Conservation (phyloP, 2,329 filamentous ascomycete genomes). For the Neofusicoccum cordaticola region DNA sequence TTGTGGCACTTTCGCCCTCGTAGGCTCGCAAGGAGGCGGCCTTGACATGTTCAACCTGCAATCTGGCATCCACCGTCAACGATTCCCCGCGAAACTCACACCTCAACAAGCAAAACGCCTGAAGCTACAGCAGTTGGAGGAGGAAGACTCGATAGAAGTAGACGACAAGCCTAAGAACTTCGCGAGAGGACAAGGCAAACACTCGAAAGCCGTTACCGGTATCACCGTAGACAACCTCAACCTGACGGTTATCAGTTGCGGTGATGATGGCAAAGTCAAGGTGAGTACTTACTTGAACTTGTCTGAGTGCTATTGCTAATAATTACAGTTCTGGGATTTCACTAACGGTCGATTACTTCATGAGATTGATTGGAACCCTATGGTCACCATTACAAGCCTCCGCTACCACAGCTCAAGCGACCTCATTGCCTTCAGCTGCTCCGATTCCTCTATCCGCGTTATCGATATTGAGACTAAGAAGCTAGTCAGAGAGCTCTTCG, state of each 20-base stretch:
- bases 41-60: constrained; percentile 98
- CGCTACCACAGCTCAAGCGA: constrained; percentile 81
- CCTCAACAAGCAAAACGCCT: constrained; percentile 75
- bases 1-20: constrained; percentile 88
- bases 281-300: constrained; percentile 27
- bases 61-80: constrained; percentile 82
- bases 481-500: constrained; percentile 90
- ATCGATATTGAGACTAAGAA: constrained; percentile 88
- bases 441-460: constrained; percentile 82
- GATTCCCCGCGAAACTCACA: constrained; percentile 77
- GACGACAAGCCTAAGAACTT: constrained; percentile 48
- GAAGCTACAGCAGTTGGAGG: constrained; percentile 60
- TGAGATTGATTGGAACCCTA: constrained; percentile 79
- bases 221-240: constrained; percentile 88
- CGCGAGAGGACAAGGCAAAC: constrained; percentile 62
- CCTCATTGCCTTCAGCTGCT: constrained; percentile 82
- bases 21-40: constrained; percentile 78
- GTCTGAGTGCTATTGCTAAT: constrained; percentile 19
- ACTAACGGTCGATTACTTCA: constrained; percentile 74
- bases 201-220: constrained; percentile 80
- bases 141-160: constrained; percentile 48
- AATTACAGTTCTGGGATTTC: constrained; percentile 81
- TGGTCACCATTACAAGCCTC: constrained; percentile 71
- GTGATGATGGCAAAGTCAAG: constrained; percentile 87
- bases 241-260: constrained; percentile 78